Conservation (phyloP, 31 red algal genomes). For the Bonnemaisonia californica region DNA sequence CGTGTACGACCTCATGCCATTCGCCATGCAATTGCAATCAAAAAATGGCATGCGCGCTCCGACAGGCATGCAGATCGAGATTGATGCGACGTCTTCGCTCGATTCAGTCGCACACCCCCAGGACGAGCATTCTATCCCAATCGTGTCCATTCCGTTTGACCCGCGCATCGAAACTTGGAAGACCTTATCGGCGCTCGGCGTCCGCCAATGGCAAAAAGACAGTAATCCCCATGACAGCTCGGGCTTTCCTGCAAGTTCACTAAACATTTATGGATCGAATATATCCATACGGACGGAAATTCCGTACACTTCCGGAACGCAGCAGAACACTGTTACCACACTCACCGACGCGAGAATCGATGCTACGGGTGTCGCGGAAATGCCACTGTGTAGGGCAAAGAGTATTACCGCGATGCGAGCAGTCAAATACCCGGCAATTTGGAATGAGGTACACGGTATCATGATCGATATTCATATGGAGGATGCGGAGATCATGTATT, state of each 20-base stretch:
- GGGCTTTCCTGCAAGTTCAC: background rate
- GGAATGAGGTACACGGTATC: slow-evolving; percentile 61
- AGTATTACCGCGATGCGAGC: slow-evolving; percentile 19
- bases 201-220: slow-evolving; percentile 27
- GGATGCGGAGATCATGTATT: slow-evolving; percentile 23
- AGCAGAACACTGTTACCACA: slow-evolving; percentile 43
- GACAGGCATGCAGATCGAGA: slow-evolving; percentile 59
- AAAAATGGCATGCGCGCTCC: slow-evolving; percentile 36
- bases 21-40: slow-evolving; percentile 41
- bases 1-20: slow-evolving; percentile 55
- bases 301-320: slow-evolving; percentile 37
- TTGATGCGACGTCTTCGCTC: slow-evolving; percentile 21
- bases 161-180: slow-evolving; percentile 37
- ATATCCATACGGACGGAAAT: slow-evolving; percentile 60
- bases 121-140: background rate
- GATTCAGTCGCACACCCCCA: background rate
- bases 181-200: slow-evolving; percentile 8
- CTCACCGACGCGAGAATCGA: slow-evolving; percentile 16
- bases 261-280: slow-evolving; percentile 20
- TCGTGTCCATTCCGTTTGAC: slow-evolving; percentile 50
- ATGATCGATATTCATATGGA: slow-evolving; percentile 26
- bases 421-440: slow-evolving; percentile 41
- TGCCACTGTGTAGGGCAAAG: slow-evolving; percentile 42
- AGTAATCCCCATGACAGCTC: background rate
- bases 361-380: slow-evolving; percentile 36